Evolutionary conservation across 345 rosid genomes (phyloP).

Genomic region (Eutrema japonicum): DNA sequence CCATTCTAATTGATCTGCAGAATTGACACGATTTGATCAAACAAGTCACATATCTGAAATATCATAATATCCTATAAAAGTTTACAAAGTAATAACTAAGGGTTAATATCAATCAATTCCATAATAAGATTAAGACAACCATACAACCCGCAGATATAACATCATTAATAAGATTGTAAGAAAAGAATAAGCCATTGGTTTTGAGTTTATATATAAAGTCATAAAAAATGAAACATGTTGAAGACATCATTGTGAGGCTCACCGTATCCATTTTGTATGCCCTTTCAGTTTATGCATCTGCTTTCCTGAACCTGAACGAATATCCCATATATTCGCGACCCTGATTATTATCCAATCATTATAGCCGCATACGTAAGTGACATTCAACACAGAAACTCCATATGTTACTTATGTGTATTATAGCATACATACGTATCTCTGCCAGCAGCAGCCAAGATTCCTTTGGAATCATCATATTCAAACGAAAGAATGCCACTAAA

Average conservation of each 20-base stretch:
- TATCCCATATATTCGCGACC: slow-evolving; percentile 94
- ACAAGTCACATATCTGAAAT: slow-evolving; percentile 13
- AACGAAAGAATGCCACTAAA: slow-evolving; percentile 87
- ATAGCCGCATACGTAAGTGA: slow-evolving; percentile 18
- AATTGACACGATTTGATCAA: slow-evolving; percentile 33
- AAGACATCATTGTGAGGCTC: slow-evolving; percentile 45
- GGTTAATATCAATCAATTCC: not conserved
- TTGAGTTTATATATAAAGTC: not conserved
- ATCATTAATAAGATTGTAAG: slow-evolving; percentile 1
- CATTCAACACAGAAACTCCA: slow-evolving; percentile 10
- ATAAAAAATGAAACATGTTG: slow-evolving; percentile 19
- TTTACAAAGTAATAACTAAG: slow-evolving; percentile 8
- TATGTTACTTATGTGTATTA: slow-evolving; percentile 4
- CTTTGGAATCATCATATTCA: slow-evolving; percentile 97
- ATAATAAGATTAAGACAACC: not conserved
- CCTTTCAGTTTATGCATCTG: slow-evolving; percentile 98
- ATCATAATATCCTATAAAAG: not conserved
- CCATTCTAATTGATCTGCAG: slow-evolving; percentile 95
- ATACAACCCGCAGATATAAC: not conserved
- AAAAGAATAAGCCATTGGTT: not conserved
- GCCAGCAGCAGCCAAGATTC: slow-evolving; percentile 95
- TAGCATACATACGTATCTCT: slow-evolving; percentile 84
- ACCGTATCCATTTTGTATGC: slow-evolving; percentile 97
- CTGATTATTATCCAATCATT: slow-evolving; percentile 53
- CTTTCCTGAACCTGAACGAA: slow-evolving; percentile 96